phyloP scores from a whole-genome alignment of 176 grass and related monocot genomes.

The Thalia dealbata region DNA sequence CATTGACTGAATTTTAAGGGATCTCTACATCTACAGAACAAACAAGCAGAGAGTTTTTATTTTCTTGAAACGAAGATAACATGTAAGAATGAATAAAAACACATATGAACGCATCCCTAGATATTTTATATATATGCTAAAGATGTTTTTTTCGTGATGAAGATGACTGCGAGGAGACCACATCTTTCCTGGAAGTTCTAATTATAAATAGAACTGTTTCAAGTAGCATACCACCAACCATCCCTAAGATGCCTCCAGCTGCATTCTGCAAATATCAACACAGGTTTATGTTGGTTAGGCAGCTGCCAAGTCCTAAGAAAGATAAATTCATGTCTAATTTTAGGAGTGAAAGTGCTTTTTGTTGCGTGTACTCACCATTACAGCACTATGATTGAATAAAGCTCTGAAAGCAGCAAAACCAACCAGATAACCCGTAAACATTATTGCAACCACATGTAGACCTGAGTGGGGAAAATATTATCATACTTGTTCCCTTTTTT shows the following conservation, averaged over 20 bases:
- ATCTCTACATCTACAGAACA: no score
- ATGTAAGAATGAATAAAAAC: not conserved
- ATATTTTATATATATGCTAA: constrained; percentile 9
- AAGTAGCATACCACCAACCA: constrained; percentile 74
- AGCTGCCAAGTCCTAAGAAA: not conserved
- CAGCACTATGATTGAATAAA: constrained; percentile 14
- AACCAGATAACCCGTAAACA: constrained; percentile 59
- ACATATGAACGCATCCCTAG: not conserved
- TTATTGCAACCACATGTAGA: constrained; percentile 64
- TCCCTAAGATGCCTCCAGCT: constrained; percentile 88
- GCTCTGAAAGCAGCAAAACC: constrained; percentile 29
- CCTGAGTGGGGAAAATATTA: constrained; percentile 29
- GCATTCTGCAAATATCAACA: constrained; percentile 41
- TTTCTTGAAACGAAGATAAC: no score
- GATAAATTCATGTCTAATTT: not conserved
- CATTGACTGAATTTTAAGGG: no score
- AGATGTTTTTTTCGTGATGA: constrained; percentile 44
- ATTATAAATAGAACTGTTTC: constrained; percentile 81
- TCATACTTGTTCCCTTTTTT: not conserved
- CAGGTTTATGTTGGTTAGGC: not conserved
- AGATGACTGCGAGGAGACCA: constrained; percentile 22
- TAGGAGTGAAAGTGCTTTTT: not conserved
- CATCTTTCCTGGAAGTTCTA: constrained; percentile 58
- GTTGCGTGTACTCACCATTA: not conserved
- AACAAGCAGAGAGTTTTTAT: no score